Evolutionary conservation across 179 eudicot genomes (phyloP), one percentile per base, ranked within the genome.

Genomic region (Camellia oleifera): DNA sequence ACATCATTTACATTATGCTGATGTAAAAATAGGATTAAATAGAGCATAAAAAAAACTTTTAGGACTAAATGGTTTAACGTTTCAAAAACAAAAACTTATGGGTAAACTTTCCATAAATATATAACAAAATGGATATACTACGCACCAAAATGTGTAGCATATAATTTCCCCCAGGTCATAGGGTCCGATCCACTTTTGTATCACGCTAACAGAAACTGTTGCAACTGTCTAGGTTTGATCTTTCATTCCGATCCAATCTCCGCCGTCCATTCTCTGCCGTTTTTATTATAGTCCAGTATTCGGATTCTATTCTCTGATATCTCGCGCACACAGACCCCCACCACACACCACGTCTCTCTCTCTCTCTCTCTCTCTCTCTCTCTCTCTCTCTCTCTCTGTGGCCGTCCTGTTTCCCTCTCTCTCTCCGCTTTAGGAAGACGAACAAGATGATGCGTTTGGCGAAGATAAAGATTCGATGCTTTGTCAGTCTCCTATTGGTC

Each of bases 221-320:
- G 26, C 26, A 80, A 65, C 82, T 54, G 26, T 44, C 61, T 26
- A 69, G 67, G 68, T 75, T 64, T 12, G 64, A 73, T 75, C n/a
- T 11, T 61, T n/a, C 46, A 8, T 53, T 40, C 32, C 74, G 18
- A 26, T 72, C 12, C 53, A 23, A 77, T 77, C 77, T 77, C 58
- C 53, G 13, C 83, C 80, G 63, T 81, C 5, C 56, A 81, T 63
- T 54, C 48, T 64, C 81, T 71, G 83, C 26, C 26, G 26, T 23
- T 23, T 23, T 23, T 23, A n/a, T 67, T 40, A 45, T 8, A 61
- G 4, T 46, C 50, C 45, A 4, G 62, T 72, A 23, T 13, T 40
- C 52, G 46, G 76, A 26, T 72, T 54, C 76, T 13, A 72, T 62
- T 72, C 7, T 45, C 75, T 72, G 32, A 4, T 70, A 40, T 12